A percentile compares a stretch with the other conserved stretches of the same genome.
Evolutionary conservation across 192 early-diverging fungal genomes (phyloP).

Genomic region (Lobulomyces angularis): DNA sequence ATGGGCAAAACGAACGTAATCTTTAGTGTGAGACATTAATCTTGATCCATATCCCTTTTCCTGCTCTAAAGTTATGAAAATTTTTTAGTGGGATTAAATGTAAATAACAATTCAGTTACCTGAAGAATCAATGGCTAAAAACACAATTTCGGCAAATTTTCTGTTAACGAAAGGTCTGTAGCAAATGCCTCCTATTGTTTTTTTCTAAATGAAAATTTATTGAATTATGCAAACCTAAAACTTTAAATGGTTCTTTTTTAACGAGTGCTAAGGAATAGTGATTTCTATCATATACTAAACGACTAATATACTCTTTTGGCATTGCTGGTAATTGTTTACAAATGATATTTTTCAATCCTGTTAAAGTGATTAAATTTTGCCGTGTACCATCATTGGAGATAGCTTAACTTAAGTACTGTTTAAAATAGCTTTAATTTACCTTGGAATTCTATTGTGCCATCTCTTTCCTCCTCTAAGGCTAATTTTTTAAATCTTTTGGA

Average conservation of each 20-base stretch:
- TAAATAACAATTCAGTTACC: too few species aligned
- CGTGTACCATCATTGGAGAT: slow-evolving; percentile 70
- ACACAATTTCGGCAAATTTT: slow-evolving; percentile 97
- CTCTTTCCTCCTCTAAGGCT: slow-evolving; percentile 24
- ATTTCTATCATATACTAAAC: slow-evolving; percentile 85
- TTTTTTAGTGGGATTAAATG: too few species aligned
- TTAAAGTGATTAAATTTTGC: slow-evolving; percentile 77
- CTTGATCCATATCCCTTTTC: slow-evolving; percentile 95
- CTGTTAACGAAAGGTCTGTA: slow-evolving; percentile 80
- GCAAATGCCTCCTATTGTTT: slow-evolving; percentile 87
- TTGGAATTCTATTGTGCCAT: slow-evolving; percentile 27
- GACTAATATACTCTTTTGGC: slow-evolving; percentile 96
- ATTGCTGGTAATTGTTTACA: slow-evolving; percentile 96
- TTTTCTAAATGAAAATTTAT: not conserved
- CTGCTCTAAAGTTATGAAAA: too few species aligned
- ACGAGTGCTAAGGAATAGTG: too few species aligned
- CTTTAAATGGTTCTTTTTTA: not conserved
- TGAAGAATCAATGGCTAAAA: slow-evolving; percentile 81
- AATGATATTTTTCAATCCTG: slow-evolving; percentile 90
- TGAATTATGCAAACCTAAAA: not conserved
- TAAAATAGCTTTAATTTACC: too few species aligned
- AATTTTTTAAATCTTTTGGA: too few species aligned
- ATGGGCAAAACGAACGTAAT: slow-evolving; percentile 66
- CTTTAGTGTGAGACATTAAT: slow-evolving; percentile 92
- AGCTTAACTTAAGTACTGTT: too few species aligned